These are phyloP conservation scores for Boletus sp. DNA, from an alignment of 1,284 basidiomycete species.

Conservation along the genomic window DNA sequence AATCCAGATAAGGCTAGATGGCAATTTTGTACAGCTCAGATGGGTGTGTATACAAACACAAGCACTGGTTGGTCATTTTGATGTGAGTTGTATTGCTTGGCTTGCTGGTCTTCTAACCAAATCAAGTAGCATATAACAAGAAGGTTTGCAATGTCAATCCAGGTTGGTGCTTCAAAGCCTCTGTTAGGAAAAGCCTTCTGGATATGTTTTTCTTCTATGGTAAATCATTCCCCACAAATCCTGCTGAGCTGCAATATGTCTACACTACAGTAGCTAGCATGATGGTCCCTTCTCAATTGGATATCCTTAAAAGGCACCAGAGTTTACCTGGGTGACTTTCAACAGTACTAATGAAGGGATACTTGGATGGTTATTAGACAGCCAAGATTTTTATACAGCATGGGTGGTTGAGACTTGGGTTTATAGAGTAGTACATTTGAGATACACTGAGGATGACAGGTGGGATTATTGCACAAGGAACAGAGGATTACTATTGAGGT, in stretches of 20 bases:
- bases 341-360: constrained; percentile 46
- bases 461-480: constrained; percentile 17
- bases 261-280: constrained; percentile 21
- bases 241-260: constrained; percentile 17
- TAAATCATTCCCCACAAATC: constrained; percentile 22
- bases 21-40: constrained; percentile 66
- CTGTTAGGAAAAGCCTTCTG: constrained; percentile 60
- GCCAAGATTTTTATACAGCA: constrained; percentile 63
- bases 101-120: not conserved
- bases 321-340: not conserved
- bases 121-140: constrained; percentile 48
- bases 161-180: constrained; percentile 70
- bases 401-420: constrained; percentile 64
- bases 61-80: constrained; percentile 78
- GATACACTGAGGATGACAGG: constrained; percentile 51
- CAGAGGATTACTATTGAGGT: constrained; percentile 16
- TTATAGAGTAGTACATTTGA: constrained; percentile 62
- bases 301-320: constrained; percentile 20
- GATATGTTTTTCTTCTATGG: constrained; percentile 60
- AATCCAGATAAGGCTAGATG: constrained; percentile 52
- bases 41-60: constrained; percentile 60
- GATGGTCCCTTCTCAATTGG: constrained; percentile 18
- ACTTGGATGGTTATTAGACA: constrained; percentile 64
- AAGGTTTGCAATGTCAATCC: constrained; percentile 61
- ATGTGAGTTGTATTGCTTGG: constrained; percentile 54